Evolutionary conservation across 2,329 filamentous ascomycete genomes (phyloP).

Genomic region (Emergomyces orientalis): DNA sequence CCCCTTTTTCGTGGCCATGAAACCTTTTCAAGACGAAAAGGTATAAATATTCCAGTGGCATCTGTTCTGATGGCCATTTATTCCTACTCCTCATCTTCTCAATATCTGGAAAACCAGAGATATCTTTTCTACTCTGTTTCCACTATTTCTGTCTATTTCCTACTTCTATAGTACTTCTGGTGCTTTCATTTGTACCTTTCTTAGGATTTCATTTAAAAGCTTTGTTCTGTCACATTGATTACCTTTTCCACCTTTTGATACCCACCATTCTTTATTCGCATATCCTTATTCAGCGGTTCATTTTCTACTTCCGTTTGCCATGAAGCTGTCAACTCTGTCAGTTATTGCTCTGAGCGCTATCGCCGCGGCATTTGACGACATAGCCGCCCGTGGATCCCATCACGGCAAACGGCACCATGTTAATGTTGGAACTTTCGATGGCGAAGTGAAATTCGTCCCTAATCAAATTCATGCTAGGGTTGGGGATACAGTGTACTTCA

Average conservation of each 20-base stretch:
- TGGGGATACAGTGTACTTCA: conserved; percentile 64
- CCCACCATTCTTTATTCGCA: background rate
- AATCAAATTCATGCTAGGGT: conserved; percentile 50
- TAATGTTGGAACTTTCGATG: background rate
- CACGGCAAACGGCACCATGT: background rate
- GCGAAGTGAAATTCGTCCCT: conserved; percentile 46
- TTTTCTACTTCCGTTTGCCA: background rate
- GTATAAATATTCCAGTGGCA: background rate
- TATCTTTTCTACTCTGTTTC: background rate
- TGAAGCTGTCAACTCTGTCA: conserved; percentile 1
- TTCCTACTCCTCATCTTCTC: background rate
- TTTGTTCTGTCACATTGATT: background rate
- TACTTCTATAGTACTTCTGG: background rate
- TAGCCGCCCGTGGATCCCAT: background rate
- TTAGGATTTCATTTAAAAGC: no score
- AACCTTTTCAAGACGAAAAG: background rate
- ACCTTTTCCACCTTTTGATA: background rate
- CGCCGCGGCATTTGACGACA: background rate
- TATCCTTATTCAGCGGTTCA: background rate
- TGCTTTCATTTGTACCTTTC: background rate
- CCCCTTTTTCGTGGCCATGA: background rate
- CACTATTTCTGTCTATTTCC: background rate
- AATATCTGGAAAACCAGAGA: background rate
- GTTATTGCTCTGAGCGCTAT: background rate
- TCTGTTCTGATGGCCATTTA: no score